Conservation (phyloP, 805 yeast species). For the Candida coquimbonensis region DNA sequence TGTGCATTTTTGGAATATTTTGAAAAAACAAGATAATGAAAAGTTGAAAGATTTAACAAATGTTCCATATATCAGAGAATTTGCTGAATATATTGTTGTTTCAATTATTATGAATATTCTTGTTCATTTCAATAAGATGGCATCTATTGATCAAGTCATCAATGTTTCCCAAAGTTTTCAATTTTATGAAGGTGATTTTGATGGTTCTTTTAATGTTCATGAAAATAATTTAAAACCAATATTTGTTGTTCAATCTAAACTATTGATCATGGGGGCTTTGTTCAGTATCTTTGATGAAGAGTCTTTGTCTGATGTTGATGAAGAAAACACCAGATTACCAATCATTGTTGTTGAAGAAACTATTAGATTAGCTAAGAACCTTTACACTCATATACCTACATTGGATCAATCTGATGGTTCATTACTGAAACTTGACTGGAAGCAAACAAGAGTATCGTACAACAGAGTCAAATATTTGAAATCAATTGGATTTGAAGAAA, state of each 20-base stretch:
- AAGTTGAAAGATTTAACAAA: conserved; percentile 28
- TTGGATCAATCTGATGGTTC: conserved; percentile 28
- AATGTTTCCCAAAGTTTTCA: conserved; percentile 28
- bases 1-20: conserved; percentile 22
- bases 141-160: conserved; percentile 28
- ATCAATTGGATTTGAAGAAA: conserved; percentile 25
- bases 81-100: conserved; percentile 29
- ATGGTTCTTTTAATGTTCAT: conserved; percentile 13
- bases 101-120: conserved; percentile 38
- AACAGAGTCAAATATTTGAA: conserved; percentile 27
- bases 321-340: conserved; percentile 23
- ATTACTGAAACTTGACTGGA: conserved; percentile 29
- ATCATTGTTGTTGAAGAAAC: conserved; percentile 38
- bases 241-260: conserved; percentile 34
- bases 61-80: conserved; percentile 29
- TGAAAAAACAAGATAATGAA: conserved; percentile 18
- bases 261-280: conserved; percentile 34
- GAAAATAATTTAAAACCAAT: conserved; percentile 16
- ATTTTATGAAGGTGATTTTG: conserved; percentile 32
- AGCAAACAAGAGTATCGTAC: conserved; percentile 35
- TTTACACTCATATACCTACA: conserved; percentile 33
- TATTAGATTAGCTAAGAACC: conserved; percentile 36
- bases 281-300: conserved; percentile 25
- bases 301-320: conserved; percentile 20
- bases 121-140: conserved; percentile 38